Percentiles rank a stretch among this genome's conserved stretches.
Conservation (phyloP, 352 stramenopile genomes). For the Phytophthora meadii region DNA sequence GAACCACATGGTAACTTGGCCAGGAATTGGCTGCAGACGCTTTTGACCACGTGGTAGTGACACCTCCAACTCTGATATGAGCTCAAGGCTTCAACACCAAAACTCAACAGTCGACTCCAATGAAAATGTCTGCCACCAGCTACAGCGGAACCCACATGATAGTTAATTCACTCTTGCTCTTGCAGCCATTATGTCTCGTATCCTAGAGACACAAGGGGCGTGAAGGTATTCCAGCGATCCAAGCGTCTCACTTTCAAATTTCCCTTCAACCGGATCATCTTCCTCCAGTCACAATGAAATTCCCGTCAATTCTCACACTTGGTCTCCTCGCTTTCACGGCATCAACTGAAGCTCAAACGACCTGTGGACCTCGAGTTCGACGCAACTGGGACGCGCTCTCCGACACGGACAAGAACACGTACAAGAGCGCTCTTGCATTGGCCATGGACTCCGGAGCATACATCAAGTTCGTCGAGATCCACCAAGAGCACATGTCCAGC, state of each 20-base stretch:
- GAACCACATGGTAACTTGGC: neutral
- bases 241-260: slow-evolving; percentile 23
- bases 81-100: neutral
- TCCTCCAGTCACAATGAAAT: slow-evolving; percentile 12
- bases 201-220: neutral
- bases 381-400: slow-evolving; percentile 45
- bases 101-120: slow-evolving; percentile 4
- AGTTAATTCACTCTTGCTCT: slow-evolving; percentile 9
- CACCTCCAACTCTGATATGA: slow-evolving; percentile 2
- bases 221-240: neutral
- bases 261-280: slow-evolving; percentile 9
- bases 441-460: slow-evolving; percentile 55
- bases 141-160: slow-evolving; percentile 18
- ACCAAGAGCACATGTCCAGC: slow-evolving; percentile 59
- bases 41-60: slow-evolving; percentile 1
- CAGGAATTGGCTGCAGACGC: neutral
- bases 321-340: slow-evolving; percentile 12
- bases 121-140: slow-evolving; percentile 6
- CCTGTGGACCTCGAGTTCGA: slow-evolving; percentile 38
- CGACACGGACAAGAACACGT: slow-evolving; percentile 39
- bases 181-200: slow-evolving; percentile 15
- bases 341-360: slow-evolving; percentile 11
- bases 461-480: slow-evolving; percentile 60
- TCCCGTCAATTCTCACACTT: slow-evolving; percentile 19
- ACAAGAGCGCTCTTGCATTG: slow-evolving; percentile 44